These are phyloP conservation scores for Begonia loranthoides DNA, from an alignment of 306 rosid genomes.

Conservation along the genomic window DNA sequence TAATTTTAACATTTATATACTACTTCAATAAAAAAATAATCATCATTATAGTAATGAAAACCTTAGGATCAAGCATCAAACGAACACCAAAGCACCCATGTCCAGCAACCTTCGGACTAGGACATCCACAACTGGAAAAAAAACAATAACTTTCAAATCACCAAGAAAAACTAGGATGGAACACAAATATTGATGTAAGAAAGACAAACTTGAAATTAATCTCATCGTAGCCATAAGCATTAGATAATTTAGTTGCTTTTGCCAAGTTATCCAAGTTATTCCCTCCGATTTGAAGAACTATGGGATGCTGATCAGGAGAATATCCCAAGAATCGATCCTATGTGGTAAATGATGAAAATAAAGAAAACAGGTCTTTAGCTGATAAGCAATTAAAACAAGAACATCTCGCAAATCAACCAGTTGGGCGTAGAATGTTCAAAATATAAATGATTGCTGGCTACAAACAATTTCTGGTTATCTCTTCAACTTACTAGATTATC, in stretches of 20 bases:
- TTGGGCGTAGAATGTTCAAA: too few species aligned
- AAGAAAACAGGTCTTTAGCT: too few species aligned
- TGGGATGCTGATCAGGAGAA: slow-evolving; percentile 91
- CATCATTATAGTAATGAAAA: slow-evolving; percentile 18
- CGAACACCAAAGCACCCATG: slow-evolving; percentile 80
- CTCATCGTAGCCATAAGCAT: slow-evolving; percentile 74
- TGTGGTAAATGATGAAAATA: not conserved
- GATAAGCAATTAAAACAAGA: too few species aligned
- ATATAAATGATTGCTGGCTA: too few species aligned
- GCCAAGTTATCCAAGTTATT: slow-evolving; percentile 79
- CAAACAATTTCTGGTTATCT: too few species aligned
- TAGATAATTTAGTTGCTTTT: slow-evolving; percentile 78
- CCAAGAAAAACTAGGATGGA: too few species aligned
- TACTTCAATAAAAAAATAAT: slow-evolving; percentile 5
- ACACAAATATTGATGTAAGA: too few species aligned
- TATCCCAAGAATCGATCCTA: slow-evolving; percentile 94
- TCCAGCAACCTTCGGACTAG: slow-evolving; percentile 82
- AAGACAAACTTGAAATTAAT: slow-evolving; percentile 69
- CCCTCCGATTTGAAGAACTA: slow-evolving; percentile 96
- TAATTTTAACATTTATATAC: too few species aligned
- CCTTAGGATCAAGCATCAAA: slow-evolving; percentile 94
- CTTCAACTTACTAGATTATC: slow-evolving; percentile 58
- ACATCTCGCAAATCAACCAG: too few species aligned
- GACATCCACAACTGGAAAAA: slow-evolving; percentile 66
- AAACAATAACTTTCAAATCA: too few species aligned